Evolutionary conservation across 257 asterid genomes (phyloP), one percentile per base, ranked within the genome.

Genomic region (Solanum ossicruentum): DNA sequence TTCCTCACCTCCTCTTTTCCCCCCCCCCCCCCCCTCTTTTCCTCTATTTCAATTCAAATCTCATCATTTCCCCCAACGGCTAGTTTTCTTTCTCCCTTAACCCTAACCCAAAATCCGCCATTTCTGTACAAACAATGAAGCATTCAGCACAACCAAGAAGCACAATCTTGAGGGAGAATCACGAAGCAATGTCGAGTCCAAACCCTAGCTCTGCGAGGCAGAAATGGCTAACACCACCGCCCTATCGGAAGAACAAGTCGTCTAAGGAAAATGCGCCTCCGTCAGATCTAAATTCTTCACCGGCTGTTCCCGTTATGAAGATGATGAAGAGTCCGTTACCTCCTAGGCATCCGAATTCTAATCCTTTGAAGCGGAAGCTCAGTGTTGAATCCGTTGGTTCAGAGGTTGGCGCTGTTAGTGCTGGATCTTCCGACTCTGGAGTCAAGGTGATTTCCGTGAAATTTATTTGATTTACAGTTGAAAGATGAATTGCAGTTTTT

Each of bases 251-350:
- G 89, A 88, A 70, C 85, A 95, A 91, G 91, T 73, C 89, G 20
- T 89, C 92, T 9, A 94, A 94, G 83, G 98, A 96, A 90, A 96
- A 96, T 80, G 96, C 97, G 6, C 94, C 95, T 43, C 97, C 97
- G 57, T 67, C 87, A 66, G 88, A 86, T 83, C 60, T 67, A 21
- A 65, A 79, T 57, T 20, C 43, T 3, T 85, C 92, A 52, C 90
- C 91, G 6, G 84, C 93, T 32, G 85, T 85, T 79, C 8, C 83
- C 41, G 71, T 70, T 9, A 52, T 58, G 71, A 92, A 91, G 90
- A 73, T 80, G 56, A 92, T 91, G 86, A 96, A 90, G 90, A 93
- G 97, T 72, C 93, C 98, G 28, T 98, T 96, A 43, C 99, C 98
- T 0, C 99, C 99, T 1, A 87, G 98, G 63, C 99, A 98, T 10